These are phyloP conservation scores for Orbilia brochopaga DNA, from an alignment of 2,329 filamentous ascomycete genomes.

Conservation along the genomic window DNA sequence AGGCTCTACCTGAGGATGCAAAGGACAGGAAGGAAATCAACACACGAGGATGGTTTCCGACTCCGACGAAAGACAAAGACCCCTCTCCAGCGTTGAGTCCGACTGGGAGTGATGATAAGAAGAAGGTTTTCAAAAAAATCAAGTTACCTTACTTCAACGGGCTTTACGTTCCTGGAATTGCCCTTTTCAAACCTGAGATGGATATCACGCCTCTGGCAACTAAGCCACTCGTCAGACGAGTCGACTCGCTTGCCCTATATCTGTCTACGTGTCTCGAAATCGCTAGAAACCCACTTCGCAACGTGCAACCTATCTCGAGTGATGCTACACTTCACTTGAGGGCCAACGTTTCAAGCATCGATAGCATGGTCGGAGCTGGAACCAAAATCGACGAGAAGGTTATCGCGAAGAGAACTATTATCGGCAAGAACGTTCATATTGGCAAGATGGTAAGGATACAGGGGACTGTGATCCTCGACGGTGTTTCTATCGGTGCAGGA, in stretches of 20 bases:
- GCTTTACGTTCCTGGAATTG: constrained; percentile 34
- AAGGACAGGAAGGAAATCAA: constrained; percentile 43
- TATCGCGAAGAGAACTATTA: constrained; percentile 88
- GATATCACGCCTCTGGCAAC: constrained; percentile 56
- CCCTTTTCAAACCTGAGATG: constrained; percentile 45
- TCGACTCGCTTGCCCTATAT: constrained; percentile 83
- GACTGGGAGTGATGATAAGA: constrained; percentile 16
- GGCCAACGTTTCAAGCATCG: constrained; percentile 79
- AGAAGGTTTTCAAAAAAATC: constrained; percentile 37
- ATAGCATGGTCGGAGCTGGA: constrained; percentile 85
- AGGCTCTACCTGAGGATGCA: neutral
- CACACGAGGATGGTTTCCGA: constrained; percentile 48
- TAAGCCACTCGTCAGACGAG: constrained; percentile 77
- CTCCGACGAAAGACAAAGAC: constrained; percentile 16
- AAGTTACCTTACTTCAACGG: constrained; percentile 35
- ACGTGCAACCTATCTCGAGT: constrained; percentile 33
- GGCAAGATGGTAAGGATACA: constrained; percentile 81
- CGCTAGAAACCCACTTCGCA: constrained; percentile 65
- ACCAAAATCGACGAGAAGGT: constrained; percentile 86
- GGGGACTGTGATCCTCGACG: constrained; percentile 92
- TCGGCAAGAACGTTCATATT: constrained; percentile 87
- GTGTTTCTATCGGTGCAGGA: constrained; percentile 80
- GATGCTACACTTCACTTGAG: constrained; percentile 71
- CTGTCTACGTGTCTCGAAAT: constrained; percentile 82
- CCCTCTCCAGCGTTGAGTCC: constrained; percentile 28